Base-by-base conservation (phyloP, 2,329 filamentous ascomycete genomes). In the Epicoccum nigrum region DNA sequence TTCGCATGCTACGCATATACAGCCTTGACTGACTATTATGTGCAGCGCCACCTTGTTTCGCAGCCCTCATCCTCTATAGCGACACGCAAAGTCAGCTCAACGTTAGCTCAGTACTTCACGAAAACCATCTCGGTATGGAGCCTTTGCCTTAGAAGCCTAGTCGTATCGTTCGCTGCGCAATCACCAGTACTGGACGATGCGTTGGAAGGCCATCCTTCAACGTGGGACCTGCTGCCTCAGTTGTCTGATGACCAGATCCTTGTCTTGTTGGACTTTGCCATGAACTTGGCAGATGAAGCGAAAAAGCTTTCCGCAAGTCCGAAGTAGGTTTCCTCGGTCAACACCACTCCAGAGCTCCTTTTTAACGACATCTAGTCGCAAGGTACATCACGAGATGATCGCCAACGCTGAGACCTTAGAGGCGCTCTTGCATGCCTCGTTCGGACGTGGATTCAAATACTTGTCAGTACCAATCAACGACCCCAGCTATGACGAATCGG, bases 11-110 rank as follows among this genome's bases (percentile, higher is more conserved):
- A 32, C 11, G 7, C 4, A 12, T 5, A 7, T 17, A 34, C n/a
- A 4, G 19, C 4, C 9, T 27, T 12, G 30, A 38, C 61, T 68
- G 19, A 66, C 17, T 16, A 21, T 1, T 25, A 4, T 15, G 7
- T 34, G 21, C 32, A 70, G 65, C 62, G 64, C 23, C 68, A 71
- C 58, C 61, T 73, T 11, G 59, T 70, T 16, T 61, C 62, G 4
- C 61, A 59, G 13, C 65, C 69, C 17, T 58, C 80, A 4, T 81
- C 82, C 2, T 75, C 80, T 3, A 78, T 91, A 45, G 87, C 91
- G 6, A 78, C 84, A 16, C 84, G 85, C 60, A 94, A 94, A 73
- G 79, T 93, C 19, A 89, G 87, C 58, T 87, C 88, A n/a, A 88
- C 88, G 6, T 75, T 93, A 6, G 86, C 88, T 13, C 87, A 87